A percentile compares a stretch with the other conserved stretches of the same genome.
Evolutionary conservation across 495 filamentous ascomycete species (phyloP).

Genomic region (Aspergillus conjunctus): DNA sequence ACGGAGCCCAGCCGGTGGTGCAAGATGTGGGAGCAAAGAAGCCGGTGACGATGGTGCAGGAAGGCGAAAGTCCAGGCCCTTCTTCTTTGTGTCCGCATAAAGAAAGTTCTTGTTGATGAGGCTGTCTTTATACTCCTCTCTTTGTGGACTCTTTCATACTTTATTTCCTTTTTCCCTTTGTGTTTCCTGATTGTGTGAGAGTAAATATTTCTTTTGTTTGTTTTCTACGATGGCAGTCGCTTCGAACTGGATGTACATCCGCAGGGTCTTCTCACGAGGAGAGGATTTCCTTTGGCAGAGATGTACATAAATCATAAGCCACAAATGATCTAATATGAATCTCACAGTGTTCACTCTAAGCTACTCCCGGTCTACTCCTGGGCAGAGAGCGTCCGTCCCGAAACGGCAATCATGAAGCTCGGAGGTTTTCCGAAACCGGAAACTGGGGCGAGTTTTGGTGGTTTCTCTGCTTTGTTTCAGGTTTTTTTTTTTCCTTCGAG

Average conservation of each 20-base stretch:
- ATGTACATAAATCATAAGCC: too few species aligned
- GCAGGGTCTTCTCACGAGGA: neutral
- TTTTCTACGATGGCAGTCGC: neutral
- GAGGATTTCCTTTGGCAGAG: neutral
- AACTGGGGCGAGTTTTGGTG: neutral
- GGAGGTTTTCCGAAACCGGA: neutral
- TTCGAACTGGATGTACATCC: neutral
- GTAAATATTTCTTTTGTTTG: neutral
- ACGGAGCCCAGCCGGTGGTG: conserved; percentile 4
- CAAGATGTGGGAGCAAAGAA: conserved; percentile 19
- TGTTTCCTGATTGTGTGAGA: neutral
- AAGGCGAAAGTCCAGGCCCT: neutral
- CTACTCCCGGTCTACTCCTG: too few species aligned
- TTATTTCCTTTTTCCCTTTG: conserved; percentile 8
- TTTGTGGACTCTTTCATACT: conserved; percentile 1
- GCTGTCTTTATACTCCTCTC: conserved; percentile 3
- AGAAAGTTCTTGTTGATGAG: neutral
- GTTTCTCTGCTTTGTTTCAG: neutral
- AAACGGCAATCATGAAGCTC: conserved; percentile 3
- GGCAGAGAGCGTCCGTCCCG: neutral
- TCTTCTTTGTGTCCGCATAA: too few species aligned
- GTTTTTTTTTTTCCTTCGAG: too few species aligned
- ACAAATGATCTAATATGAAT: too few species aligned
- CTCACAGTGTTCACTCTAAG: neutral
- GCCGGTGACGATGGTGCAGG: conserved; percentile 11